A percentile compares a stretch with the other conserved stretches of the same genome.
Conservation (phyloP, 2,329 filamentous ascomycete genomes). For the Rutstroemia sp. region DNA sequence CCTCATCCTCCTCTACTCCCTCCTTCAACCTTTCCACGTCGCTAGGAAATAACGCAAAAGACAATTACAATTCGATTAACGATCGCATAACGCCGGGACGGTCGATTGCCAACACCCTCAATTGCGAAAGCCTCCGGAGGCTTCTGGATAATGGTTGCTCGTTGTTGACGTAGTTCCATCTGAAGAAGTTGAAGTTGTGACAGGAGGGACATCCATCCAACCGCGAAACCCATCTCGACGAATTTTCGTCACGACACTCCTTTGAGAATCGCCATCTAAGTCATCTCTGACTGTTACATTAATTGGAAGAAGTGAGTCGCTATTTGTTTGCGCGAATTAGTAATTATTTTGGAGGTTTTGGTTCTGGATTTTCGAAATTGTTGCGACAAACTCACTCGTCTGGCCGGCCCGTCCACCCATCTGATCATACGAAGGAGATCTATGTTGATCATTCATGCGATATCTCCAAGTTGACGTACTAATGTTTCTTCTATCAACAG, state of each 20-base stretch:
- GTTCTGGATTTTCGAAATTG: not conserved
- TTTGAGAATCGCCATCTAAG: constrained; percentile 25
- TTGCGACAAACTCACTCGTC: constrained; percentile 11
- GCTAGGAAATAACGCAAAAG: not conserved
- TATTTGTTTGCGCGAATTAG: not conserved
- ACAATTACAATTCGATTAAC: not conserved
- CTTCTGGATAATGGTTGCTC: constrained; percentile 27
- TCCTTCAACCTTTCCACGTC: constrained; percentile 5
- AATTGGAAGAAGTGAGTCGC: constrained; percentile 24
- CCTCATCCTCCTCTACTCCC: not conserved
- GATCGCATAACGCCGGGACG: not conserved
- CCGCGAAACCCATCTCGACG: constrained; percentile 17
- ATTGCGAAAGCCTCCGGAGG: constrained; percentile 26
- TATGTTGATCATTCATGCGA: constrained; percentile 25
- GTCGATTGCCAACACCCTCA: constrained; percentile 11
- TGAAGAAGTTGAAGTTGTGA: constrained; percentile 16
- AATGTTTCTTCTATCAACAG: constrained; percentile 18
- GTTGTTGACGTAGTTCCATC: constrained; percentile 24
- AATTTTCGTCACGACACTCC: constrained; percentile 32
- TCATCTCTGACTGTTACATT: constrained; percentile 3
- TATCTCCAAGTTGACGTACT: constrained; percentile 9
- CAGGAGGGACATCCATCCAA: constrained; percentile 12
- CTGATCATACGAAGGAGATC: not conserved
- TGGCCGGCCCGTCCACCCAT: constrained; percentile 5
- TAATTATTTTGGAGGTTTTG: not conserved